Evolutionary conservation across 1,284 basidiomycete genomes (phyloP).

Genomic region (Ustilago cynodontis): DNA sequence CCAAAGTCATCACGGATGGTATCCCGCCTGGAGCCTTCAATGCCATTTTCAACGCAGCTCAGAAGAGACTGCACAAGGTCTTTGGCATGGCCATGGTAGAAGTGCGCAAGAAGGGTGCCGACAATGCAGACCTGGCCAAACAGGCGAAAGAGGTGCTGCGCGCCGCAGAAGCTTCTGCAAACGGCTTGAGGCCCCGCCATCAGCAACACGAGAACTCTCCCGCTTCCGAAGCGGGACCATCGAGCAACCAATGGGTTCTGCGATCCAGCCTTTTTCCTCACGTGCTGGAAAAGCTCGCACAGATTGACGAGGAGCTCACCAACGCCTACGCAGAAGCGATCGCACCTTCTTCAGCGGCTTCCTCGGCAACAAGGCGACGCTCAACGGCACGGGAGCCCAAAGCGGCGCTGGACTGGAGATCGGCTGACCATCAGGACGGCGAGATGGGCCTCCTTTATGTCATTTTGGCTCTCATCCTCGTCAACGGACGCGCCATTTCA

Average conservation of each 20-base stretch:
- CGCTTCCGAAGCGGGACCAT: conserved; percentile 15
- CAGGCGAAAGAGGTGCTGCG: conserved; percentile 37
- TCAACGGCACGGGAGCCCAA: conserved; percentile 8
- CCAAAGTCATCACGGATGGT: conserved; percentile 37
- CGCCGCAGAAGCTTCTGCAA: conserved; percentile 28
- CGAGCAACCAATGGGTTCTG: conserved; percentile 33
- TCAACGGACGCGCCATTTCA: conserved; percentile 65
- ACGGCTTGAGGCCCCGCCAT: conserved; percentile 28
- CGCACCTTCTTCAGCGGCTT: background rate
- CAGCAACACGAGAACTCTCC: conserved; percentile 16
- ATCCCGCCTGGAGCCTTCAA: conserved; percentile 37
- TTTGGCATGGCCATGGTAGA: conserved; percentile 60
- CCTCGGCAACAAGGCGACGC: conserved; percentile 17
- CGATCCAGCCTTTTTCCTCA: conserved; percentile 20
- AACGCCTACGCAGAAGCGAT: conserved; percentile 14
- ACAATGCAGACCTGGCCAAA: conserved; percentile 49
- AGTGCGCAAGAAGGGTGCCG: conserved; percentile 51
- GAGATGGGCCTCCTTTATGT: conserved; percentile 66
- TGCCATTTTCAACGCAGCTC: conserved; percentile 57
- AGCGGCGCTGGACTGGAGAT: conserved; percentile 39
- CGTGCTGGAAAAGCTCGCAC: conserved; percentile 18
- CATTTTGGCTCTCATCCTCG: conserved; percentile 67
- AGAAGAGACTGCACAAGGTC: conserved; percentile 48
- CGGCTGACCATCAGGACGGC: conserved; percentile 53
- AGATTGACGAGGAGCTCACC: conserved; percentile 22